A percentile compares a stretch with the other conserved stretches of the same genome.
These are phyloP conservation scores for Bremia lactucae DNA, from an alignment of 352 stramenopile genomes.

Conservation along the genomic window DNA sequence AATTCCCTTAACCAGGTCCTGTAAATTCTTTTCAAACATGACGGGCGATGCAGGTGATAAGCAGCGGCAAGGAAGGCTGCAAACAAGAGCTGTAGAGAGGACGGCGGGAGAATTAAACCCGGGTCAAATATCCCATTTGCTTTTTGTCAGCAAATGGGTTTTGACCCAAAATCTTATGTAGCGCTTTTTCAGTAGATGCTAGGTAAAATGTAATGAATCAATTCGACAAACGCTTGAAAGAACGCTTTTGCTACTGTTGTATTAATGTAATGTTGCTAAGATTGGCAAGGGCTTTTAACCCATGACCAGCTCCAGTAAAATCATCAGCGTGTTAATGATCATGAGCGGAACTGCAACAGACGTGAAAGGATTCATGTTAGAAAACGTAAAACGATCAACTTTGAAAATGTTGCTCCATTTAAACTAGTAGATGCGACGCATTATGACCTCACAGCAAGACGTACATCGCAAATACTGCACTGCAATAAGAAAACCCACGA, in stretches of 20 bases:
- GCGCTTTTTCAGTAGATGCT: too few species aligned
- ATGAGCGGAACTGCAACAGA: slow-evolving; percentile 55
- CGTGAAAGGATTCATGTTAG: neutral
- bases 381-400: neutral
- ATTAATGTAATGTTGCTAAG: slow-evolving; percentile 5
- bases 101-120: slow-evolving; percentile 13
- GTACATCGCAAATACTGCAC: slow-evolving; percentile 80
- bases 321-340: slow-evolving; percentile 73
- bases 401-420: neutral
- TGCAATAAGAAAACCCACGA: slow-evolving; percentile 73
- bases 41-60: neutral
- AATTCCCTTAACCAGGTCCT: slow-evolving; percentile 98
- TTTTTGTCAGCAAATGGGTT: slow-evolving; percentile 15
- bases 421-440: neutral
- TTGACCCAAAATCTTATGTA: slow-evolving; percentile 16
- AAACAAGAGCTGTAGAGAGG: slow-evolving; percentile 3
- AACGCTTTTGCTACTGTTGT: slow-evolving; percentile 2
- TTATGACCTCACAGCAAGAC: neutral
- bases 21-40: slow-evolving; percentile 98
- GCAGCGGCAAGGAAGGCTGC: neutral
- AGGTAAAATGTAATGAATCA: neutral
- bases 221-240: slow-evolving; percentile 1
- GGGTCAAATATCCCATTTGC: slow-evolving; percentile 2
- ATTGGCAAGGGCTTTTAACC: slow-evolving; percentile 21
- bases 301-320: slow-evolving; percentile 69